Evolutionary conservation across 1,139 yeast species (phyloP), one percentile per base, ranked within the genome.

Genomic region (Taiozyma sp.): DNA sequence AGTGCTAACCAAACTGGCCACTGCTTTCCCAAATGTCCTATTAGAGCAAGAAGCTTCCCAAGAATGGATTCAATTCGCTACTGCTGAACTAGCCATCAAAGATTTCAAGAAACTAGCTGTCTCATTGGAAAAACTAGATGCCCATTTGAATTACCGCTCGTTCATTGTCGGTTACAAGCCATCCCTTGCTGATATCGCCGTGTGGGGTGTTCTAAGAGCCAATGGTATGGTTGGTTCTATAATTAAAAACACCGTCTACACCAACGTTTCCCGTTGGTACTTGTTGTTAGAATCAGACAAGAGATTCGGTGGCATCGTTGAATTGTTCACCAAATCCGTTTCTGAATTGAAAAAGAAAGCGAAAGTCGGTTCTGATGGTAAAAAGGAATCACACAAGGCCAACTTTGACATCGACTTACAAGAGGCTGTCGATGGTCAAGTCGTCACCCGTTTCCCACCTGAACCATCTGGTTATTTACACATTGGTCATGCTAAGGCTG

Each of bases 401-500:
- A 91, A 86, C 69, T 93, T 87, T 63, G 97, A 91, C 69, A 93
- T 93, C 65, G 96, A 89, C 64, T 81, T 93, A 59, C 87, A 88
- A 53, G 96, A 84, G 66, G 99, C 98, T 54, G 83, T 80, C 65
- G 83, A 87, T 57, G 99, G 99, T 57, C 77, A 91, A 71, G 98
- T 93, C 53, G 98, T 93, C 51, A 93, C 98, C 50, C 87, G 99
- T 75, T 93, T 93, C 83, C 98, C 98, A 60, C 76, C 76, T 50
- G 87, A 81, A 70, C 87, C 87, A 50, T 87, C 96, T 74, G 98
- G 98, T 76, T 92, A 90, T 72, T 79, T 93, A 70, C 93, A 86
- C 80, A 93, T 85, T 73, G 98, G 99, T 63, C 99, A 93, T 68
- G 97, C 96, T 57, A 93, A 93, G 73, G 98, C 98, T 51, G 98